Evolutionary conservation across 345 rosid genomes (phyloP), one percentile per base, ranked within the genome.

Genomic region (Raphanus sativus): DNA sequence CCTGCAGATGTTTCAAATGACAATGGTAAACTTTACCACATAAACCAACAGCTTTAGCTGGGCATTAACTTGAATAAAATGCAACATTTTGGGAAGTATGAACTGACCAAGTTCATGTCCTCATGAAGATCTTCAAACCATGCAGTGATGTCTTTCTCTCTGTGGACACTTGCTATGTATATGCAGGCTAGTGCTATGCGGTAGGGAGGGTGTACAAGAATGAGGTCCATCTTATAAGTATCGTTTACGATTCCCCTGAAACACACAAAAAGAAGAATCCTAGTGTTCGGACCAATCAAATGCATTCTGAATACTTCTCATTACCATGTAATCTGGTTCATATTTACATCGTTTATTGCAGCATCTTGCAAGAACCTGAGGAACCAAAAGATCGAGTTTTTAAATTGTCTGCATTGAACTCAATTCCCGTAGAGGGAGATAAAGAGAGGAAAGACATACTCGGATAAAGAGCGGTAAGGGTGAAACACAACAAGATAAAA

Each of bases 41-140:
- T 5, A 61, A 40, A 75, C 13, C 29, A 32, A 25, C 36, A 66
- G 29, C 42, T 26, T 38, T 17, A 9, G 4, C 15, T 48, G 28
- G 50, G 9, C 67, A 34, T 9, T 21, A 17, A 62, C 5, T 29
- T 52, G 62, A 61, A 28, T 28, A 61, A 61, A 61, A 26, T 9
- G 58, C 15, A 32, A 70, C 10, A 13, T 16, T 42, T 74, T 73
- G 13, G 58, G 52, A 52, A 62, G 62, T 69, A 70, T 21, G 4
- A 71, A 78, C 93, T 89, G 75, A 94, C 98, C 86, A 86, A 89
- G 80, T 90, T 94, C 90, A 94, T 90, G 81, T 92, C 97, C 63
- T 89, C 93, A 0, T 85, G 90, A 67, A 94, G 97, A 84, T 92
- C 97, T 82, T 94, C 98, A 69, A 94, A 94, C 98, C 98, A 94